Conservation (phyloP, 768 basidiomycete genomes). For the Lentinula sp. region DNA sequence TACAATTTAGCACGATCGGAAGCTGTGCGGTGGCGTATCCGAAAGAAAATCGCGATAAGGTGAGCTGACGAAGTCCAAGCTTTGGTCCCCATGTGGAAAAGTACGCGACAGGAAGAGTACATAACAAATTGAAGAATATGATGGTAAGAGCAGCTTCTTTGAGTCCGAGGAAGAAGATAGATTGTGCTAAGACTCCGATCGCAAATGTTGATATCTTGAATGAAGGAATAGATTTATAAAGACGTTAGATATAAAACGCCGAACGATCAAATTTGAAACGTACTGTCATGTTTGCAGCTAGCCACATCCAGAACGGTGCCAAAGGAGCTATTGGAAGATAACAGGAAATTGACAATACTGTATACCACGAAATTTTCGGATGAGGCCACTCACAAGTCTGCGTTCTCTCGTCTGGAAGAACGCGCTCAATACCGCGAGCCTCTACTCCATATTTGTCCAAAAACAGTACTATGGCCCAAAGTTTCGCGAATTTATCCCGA, state of each 20-base stretch:
- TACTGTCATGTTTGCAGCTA: slow-evolving; percentile 5
- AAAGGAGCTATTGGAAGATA: not conserved
- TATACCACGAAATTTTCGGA: not conserved
- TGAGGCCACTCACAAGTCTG: not conserved
- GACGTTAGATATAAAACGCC: not conserved
- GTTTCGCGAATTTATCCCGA: not conserved
- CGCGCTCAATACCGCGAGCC: slow-evolving; percentile 3
- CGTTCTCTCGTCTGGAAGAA: not conserved
- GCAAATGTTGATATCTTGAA: slow-evolving; percentile 1
- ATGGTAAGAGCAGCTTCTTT: slow-evolving; percentile 1
- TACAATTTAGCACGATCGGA: not conserved
- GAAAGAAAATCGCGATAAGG: slow-evolving; percentile 25
- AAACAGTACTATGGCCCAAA: not conserved
- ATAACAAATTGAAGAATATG: not conserved
- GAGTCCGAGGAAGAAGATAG: not conserved
- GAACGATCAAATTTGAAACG: not conserved
- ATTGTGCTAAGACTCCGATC: not conserved
- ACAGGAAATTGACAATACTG: not conserved
- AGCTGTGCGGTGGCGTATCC: not conserved
- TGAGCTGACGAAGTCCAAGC: slow-evolving; percentile 59
- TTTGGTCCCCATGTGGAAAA: slow-evolving; percentile 48
- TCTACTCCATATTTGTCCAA: slow-evolving; percentile 4
- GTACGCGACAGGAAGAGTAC: not conserved
- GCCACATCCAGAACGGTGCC: slow-evolving; percentile 6
- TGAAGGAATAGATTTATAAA: not conserved